phyloP scores from a whole-genome alignment of 805 yeast species.

The Suhomyces tanzawaensis region DNA sequence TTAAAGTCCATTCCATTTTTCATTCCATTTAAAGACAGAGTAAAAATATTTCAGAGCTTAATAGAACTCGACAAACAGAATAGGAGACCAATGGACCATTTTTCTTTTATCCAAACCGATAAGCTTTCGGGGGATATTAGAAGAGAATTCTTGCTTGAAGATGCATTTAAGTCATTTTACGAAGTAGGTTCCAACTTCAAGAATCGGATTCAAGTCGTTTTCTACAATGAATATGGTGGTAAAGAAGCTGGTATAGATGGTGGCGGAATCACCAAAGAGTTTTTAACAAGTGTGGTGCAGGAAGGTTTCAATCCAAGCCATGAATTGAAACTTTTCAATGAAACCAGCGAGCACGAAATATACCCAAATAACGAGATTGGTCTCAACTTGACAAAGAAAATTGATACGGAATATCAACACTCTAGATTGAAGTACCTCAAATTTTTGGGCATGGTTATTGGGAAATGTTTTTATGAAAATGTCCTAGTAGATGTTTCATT shows the following conservation, averaged over 20 bases:
- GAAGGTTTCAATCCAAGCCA: constrained; percentile 57
- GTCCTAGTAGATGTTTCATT: constrained; percentile 78
- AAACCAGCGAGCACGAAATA: constrained; percentile 52
- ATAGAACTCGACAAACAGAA: constrained; percentile 51
- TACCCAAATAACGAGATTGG: constrained; percentile 69
- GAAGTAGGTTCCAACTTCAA: constrained; percentile 56
- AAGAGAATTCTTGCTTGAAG: constrained; percentile 69
- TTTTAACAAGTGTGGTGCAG: constrained; percentile 66
- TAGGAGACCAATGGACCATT: constrained; percentile 12
- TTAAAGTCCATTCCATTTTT: constrained; percentile 73
- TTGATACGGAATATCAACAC: constrained; percentile 28
- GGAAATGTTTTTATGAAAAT: constrained; percentile 84
- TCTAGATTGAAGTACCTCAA: constrained; percentile 34
- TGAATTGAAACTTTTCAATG: constrained; percentile 36
- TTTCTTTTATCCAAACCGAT: constrained; percentile 16
- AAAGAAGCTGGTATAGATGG: constrained; percentile 94
- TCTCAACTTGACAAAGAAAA: constrained; percentile 27
- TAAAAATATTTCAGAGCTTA: constrained; percentile 63
- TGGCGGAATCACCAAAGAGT: constrained; percentile 93
- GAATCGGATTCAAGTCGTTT: constrained; percentile 57
- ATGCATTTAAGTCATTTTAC: constrained; percentile 64
- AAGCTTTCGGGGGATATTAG: constrained; percentile 53
- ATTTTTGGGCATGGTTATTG: constrained; percentile 81
- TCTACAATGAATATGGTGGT: constrained; percentile 64
- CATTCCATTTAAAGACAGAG: constrained; percentile 73